Base-by-base conservation (phyloP, 1,139 yeast species). In the Scheffersomyces lignicola region DNA sequence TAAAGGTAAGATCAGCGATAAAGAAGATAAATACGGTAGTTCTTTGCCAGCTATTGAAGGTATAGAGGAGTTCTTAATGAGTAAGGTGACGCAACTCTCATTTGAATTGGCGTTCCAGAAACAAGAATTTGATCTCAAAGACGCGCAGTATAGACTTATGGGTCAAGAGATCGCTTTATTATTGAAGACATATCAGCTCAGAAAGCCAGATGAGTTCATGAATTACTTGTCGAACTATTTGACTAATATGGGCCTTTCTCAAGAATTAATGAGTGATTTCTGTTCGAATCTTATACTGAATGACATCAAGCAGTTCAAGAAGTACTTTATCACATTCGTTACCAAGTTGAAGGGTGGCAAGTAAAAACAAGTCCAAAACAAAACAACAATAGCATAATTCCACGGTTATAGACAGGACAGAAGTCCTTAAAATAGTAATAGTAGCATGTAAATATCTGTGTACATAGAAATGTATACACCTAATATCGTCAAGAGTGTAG, bases 91-190 rank as follows among this genome's bases (percentile, higher is more conserved):
- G 7, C 78, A 83, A 35, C 62, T 87, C 37, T 73, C 82, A 32
- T 85, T 89, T 65, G 95, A 87, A 54, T 65, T 89, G 34, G 89
- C 96, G 8, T 82, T 87, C 51, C 82, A 83, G 48, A 78, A 81
- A 31, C 73, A 67, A 30, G 73, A 75, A 23, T 80, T 82, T 47
- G 78, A 83, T 50, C 64, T 82, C 35, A 76, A 78, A 45, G 96
- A 89, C 53, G 95, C 95, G 3, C 90, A 86, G 52, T 78, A 76
- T 48, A 75, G 94, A 49, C 68, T 80, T 36, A 73, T 86, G 30
- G 82, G 89, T 3, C 78, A 79, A 41, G 98, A 92, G 50, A 67
- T 88, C 8, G 80, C 95, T 0, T 65, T 77, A 27, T 65, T 89
- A 26, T 76, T 90, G 52, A 83, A 80, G 48, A 70, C 83, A 4